phyloP scores from a whole-genome alignment of 208 protist species.

The Herpetomonas muscarum region DNA sequence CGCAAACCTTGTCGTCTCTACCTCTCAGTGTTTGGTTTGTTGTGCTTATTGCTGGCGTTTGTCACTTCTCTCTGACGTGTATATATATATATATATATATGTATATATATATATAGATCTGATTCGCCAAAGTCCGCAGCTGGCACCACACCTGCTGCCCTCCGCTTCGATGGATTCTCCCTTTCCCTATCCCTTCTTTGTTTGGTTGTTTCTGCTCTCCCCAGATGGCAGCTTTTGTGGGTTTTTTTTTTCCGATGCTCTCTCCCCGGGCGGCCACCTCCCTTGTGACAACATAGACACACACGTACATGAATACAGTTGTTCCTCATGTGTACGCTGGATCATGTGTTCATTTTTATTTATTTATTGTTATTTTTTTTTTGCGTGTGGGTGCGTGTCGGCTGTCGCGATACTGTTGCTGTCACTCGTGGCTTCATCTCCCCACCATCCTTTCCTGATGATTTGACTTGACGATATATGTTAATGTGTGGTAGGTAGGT shows the following conservation, averaged over 20 bases:
- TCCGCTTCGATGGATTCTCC: background rate
- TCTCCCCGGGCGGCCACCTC: background rate
- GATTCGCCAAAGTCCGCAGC: no score
- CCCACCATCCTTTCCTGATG: background rate
- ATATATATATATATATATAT: constrained; percentile 30
- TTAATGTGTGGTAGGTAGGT: no score
- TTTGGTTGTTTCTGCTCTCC: constrained; percentile 6
- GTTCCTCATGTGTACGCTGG: background rate
- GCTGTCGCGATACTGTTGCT: background rate
- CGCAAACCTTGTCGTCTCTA: constrained; percentile 14
- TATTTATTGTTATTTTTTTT: constrained; percentile 1
- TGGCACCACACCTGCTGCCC: no score
- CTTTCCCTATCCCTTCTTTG: background rate
- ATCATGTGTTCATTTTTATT: constrained; percentile 3
- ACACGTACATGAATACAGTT: background rate
- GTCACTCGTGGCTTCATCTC: background rate
- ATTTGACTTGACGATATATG: no score
- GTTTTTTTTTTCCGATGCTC: background rate
- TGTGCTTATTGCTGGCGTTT: background rate
- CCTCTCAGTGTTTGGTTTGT: constrained; percentile 3
- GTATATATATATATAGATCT: constrained; percentile 16
- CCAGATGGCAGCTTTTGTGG: background rate
- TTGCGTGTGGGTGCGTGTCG: background rate
- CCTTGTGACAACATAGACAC: background rate
- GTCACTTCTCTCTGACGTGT: constrained; percentile 8